These are phyloP conservation scores for Phytophthora niederhauseri DNA, from an alignment of 352 stramenopile genomes.

Conservation along the genomic window DNA sequence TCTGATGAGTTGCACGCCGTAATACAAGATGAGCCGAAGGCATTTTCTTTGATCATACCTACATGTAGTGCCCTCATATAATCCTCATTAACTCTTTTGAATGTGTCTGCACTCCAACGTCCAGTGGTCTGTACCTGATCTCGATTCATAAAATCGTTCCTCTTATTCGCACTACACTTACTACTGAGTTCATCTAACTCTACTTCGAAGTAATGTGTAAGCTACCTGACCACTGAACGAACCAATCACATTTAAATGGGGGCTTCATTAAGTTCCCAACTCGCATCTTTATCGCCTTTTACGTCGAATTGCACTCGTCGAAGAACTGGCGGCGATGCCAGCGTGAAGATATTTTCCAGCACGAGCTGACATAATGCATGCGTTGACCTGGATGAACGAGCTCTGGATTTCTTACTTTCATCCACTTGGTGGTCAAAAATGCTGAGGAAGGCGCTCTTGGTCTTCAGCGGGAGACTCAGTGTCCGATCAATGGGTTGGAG, in stretches of 20 bases:
- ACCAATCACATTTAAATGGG: background rate
- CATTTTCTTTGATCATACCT: no score
- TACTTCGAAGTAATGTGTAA: no score
- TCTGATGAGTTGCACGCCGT: no score
- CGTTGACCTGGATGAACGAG: background rate
- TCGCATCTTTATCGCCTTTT: background rate
- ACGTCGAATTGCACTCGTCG: background rate
- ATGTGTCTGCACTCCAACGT: no score
- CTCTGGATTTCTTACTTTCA: background rate
- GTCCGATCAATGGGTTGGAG: background rate
- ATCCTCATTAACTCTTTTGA: no score
- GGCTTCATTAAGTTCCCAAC: background rate
- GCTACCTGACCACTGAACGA: no score
- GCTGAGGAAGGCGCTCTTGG: background rate
- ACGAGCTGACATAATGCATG: background rate
- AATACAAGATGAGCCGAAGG: no score
- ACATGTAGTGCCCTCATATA: no score
- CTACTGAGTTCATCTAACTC: no score
- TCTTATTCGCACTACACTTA: no score
- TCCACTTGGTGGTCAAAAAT: background rate
- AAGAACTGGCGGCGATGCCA: background rate
- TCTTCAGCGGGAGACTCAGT: background rate
- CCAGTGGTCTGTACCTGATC: no score
- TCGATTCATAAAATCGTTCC: no score
- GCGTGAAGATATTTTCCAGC: background rate